A percentile compares a stretch with the other conserved stretches of the same genome.
Conservation (phyloP, 2,329 filamentous ascomycete species). For the Fusarium circinatum region DNA sequence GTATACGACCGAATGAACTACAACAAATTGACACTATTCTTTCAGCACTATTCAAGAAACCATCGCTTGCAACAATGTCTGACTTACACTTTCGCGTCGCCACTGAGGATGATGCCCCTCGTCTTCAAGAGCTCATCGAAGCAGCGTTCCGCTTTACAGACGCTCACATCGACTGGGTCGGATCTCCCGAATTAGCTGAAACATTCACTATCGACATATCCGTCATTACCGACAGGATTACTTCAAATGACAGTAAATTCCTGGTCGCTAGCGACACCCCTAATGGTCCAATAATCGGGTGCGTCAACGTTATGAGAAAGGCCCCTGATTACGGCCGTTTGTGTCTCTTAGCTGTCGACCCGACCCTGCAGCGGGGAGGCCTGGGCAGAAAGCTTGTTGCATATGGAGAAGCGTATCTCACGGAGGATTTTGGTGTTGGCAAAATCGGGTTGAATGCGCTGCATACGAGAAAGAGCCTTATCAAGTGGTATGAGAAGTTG, state of each 20-base stretch:
- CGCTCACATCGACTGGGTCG: slow-evolving; percentile 47
- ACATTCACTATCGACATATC: slow-evolving; percentile 76
- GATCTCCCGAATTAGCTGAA: slow-evolving; percentile 66
- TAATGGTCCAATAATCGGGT: slow-evolving; percentile 39
- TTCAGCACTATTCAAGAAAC: slow-evolving; percentile 12
- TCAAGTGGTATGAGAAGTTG: slow-evolving; percentile 50
- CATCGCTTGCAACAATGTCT: not conserved
- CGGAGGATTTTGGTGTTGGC: slow-evolving; percentile 40
- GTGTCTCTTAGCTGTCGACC: slow-evolving; percentile 50
- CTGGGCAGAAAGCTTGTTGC: slow-evolving; percentile 48
- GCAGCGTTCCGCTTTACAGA: slow-evolving; percentile 54
- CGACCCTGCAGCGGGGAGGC: slow-evolving; percentile 44
- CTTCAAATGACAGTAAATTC: slow-evolving; percentile 42
- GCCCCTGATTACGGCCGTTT: slow-evolving; percentile 44
- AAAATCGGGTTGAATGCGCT: slow-evolving; percentile 49
- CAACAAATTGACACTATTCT: not conserved
- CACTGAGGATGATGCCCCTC: slow-evolving; percentile 48
- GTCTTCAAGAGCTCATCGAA: slow-evolving; percentile 51
- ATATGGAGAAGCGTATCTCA: slow-evolving; percentile 47
- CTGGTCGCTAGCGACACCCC: slow-evolving; percentile 42
- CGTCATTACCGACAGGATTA: slow-evolving; percentile 66
- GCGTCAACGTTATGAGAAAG: slow-evolving; percentile 44
- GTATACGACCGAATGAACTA: not conserved
- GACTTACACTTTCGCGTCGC: slow-evolving; percentile 50
- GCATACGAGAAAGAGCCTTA: slow-evolving; percentile 47